These are phyloP conservation scores for Candida ficus DNA, from an alignment of 805 yeast genomes.

Conservation along the genomic window DNA sequence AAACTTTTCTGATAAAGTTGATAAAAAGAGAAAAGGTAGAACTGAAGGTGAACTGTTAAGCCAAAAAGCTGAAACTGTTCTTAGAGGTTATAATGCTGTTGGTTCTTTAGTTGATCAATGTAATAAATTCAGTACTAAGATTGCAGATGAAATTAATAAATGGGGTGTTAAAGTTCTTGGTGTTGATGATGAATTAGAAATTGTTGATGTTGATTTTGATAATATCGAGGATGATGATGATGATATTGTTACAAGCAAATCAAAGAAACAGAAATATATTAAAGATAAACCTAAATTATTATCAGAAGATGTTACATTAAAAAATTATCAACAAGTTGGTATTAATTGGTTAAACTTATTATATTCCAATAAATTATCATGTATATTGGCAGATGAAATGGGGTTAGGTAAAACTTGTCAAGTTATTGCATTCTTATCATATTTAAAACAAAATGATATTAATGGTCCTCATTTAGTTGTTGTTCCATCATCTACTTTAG, in stretches of 20 bases:
- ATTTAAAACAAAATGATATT: conserved; percentile 61
- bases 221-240: conserved; percentile 28
- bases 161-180: conserved; percentile 89
- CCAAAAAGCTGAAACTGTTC: conserved; percentile 61
- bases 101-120: conserved; percentile 87
- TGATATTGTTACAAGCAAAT: conserved; percentile 23
- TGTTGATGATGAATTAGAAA: conserved; percentile 56
- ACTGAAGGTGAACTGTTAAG: conserved; percentile 70
- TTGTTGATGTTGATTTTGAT: conserved; percentile 43
- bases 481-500: conserved; percentile 94
- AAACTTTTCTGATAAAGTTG: conserved; percentile 36
- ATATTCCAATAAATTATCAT: conserved; percentile 73
- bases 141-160: conserved; percentile 63
- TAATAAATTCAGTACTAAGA: conserved; percentile 65
- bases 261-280: conserved; percentile 39
- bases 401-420: conserved; percentile 97
- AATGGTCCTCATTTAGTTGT: conserved; percentile 88
- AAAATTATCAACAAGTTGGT: conserved; percentile 95
- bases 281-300: conserved; percentile 67
- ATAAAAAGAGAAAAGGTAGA: conserved; percentile 40
- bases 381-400: conserved; percentile 98
- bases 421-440: conserved; percentile 87
- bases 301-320: conserved; percentile 59
- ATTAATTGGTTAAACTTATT: conserved; percentile 85
- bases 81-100: conserved; percentile 90